Evolutionary conservation across 1,284 basidiomycete species (phyloP).

Genomic region (Fomitopsis schrenkii): DNA sequence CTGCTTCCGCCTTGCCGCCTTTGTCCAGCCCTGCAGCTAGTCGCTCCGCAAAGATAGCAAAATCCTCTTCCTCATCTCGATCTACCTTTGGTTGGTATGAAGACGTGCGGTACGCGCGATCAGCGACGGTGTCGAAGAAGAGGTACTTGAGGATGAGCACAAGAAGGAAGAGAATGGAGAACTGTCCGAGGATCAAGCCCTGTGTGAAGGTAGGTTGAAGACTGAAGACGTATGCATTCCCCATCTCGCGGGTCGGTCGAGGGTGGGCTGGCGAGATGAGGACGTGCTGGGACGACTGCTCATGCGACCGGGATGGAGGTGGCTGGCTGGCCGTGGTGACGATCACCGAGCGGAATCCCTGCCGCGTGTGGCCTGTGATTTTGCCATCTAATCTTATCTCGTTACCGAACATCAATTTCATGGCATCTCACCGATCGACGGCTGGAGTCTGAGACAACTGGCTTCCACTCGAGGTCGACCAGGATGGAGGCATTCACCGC

Average conservation of each 20-base stretch:
- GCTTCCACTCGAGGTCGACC: neutral
- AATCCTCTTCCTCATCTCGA: conserved; percentile 14
- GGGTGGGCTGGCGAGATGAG: conserved; percentile 2
- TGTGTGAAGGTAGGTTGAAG: conserved; percentile 82
- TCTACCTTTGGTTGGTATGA: conserved; percentile 57
- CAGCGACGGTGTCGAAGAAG: conserved; percentile 64
- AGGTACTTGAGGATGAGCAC: conserved; percentile 75
- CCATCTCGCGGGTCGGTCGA: conserved; percentile 35
- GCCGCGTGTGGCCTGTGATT: neutral
- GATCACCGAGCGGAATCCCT: neutral
- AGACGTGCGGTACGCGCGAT: conserved; percentile 47
- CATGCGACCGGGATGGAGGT: neutral
- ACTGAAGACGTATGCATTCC: conserved; percentile 60
- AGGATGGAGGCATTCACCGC: conserved; percentile 30
- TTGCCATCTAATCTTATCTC: conserved; percentile 1
- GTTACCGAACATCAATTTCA: neutral
- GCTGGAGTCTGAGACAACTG: neutral
- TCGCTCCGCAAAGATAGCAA: conserved; percentile 3
- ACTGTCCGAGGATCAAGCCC: conserved; percentile 74
- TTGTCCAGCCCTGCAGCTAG: conserved; percentile 1
- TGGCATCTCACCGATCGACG: neutral
- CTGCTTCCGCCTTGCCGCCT: conserved; percentile 5
- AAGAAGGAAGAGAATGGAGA: conserved; percentile 70
- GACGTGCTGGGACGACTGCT: conserved; percentile 1
- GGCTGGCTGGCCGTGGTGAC: conserved; percentile 1